Evolutionary conservation across 495 filamentous ascomycete genomes (phyloP).

Genomic region (Staphylotrichum longicolle): DNA sequence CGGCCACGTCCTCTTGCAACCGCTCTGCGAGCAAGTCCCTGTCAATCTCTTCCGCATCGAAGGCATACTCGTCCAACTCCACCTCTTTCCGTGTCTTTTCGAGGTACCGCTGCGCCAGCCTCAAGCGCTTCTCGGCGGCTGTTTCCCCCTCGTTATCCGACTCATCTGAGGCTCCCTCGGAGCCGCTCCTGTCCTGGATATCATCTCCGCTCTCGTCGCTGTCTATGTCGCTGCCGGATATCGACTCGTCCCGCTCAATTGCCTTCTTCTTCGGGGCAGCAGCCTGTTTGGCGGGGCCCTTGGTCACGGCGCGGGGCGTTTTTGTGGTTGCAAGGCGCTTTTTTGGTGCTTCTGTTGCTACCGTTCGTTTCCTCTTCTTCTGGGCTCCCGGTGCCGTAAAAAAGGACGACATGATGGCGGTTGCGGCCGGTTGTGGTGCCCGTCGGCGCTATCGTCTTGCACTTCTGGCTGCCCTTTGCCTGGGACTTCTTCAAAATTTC

Average conservation of each 20-base stretch:
- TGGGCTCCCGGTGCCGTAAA: slow-evolving; percentile 75
- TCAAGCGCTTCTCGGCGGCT: slow-evolving; percentile 77
- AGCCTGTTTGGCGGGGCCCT: slow-evolving; percentile 37
- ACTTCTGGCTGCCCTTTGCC: slow-evolving; percentile 15
- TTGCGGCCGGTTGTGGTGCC: slow-evolving; percentile 22
- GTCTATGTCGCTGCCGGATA: slow-evolving; percentile 81
- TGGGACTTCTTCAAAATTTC: slow-evolving; percentile 27
- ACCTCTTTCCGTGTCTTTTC: slow-evolving; percentile 85
- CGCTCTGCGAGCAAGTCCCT: slow-evolving; percentile 85
- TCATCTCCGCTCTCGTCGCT: slow-evolving; percentile 38
- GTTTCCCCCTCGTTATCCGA: slow-evolving; percentile 70
- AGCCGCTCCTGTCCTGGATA: slow-evolving; percentile 40
- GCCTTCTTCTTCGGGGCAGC: slow-evolving; percentile 55
- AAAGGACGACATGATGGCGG: slow-evolving; percentile 71
- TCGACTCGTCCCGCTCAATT: slow-evolving; percentile 66
- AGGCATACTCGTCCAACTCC: slow-evolving; percentile 56
- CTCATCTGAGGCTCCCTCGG: slow-evolving; percentile 50
- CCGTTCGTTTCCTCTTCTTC: slow-evolving; percentile 72
- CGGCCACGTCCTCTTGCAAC: slow-evolving; percentile 88
- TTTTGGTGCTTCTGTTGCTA: slow-evolving; percentile 43
- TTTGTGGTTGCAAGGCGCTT: slow-evolving; percentile 46
- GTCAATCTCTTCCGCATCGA: slow-evolving; percentile 92
- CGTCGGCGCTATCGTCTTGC: slow-evolving; percentile 17
- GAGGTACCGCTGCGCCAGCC: slow-evolving; percentile 89
- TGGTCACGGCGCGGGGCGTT: slow-evolving; percentile 42